phyloP scores from a whole-genome alignment of 2,329 filamentous ascomycete genomes.

The Trichoderma citrinoviride region DNA sequence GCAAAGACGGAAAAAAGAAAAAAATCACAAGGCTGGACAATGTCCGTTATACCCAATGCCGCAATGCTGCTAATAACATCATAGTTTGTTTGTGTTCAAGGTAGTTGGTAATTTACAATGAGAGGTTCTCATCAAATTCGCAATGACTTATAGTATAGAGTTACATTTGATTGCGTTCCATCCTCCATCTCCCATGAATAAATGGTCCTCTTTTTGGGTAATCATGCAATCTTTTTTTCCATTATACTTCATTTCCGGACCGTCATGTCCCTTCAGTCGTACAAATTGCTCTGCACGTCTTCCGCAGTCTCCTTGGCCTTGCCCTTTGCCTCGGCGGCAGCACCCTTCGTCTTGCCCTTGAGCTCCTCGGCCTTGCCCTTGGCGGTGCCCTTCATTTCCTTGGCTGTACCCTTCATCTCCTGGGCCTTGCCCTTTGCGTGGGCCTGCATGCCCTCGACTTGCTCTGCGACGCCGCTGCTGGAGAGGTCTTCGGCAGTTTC shows the following conservation, averaged over 20 bases:
- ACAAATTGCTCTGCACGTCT: conserved; percentile 40
- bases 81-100: background rate
- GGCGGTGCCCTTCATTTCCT: conserved; percentile 39
- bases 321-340: conserved; percentile 40
- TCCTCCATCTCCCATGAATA: background rate
- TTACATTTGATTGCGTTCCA: background rate
- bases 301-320: conserved; percentile 46
- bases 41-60: background rate
- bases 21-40: background rate
- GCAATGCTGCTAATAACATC: background rate
- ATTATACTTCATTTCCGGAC: background rate
- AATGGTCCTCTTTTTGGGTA: background rate
- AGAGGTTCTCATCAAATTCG: background rate
- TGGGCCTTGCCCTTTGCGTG: conserved; percentile 38
- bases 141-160: background rate
- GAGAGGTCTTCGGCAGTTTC: conserved; percentile 39
- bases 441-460: conserved; percentile 34
- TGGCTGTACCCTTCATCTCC: conserved; percentile 33
- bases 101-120: background rate
- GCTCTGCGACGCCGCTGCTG: conserved; percentile 37
- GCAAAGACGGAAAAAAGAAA: background rate
- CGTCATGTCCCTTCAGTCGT: background rate
- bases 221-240: background rate
- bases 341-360: conserved; percentile 45
- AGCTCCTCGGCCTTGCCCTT: conserved; percentile 40